Conservation (phyloP, 306 rosid genomes). For the Vigna nakashimae region DNA sequence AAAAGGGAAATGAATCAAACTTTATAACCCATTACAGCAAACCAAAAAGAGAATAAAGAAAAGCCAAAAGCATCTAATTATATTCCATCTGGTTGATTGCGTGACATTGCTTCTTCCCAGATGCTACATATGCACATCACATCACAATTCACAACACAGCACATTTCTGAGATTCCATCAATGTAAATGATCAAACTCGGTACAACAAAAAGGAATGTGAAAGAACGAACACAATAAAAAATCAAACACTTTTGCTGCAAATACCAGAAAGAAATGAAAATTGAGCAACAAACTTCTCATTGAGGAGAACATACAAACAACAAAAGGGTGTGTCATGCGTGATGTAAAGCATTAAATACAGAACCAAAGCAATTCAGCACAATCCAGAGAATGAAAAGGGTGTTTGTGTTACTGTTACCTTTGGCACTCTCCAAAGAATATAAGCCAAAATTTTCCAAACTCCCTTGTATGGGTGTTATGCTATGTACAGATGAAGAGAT, state of each 20-base stretch:
- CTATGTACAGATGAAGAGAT: constrained; percentile 52
- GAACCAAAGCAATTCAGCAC: constrained; percentile 5
- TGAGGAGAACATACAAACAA: constrained; percentile 7
- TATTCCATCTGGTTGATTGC: constrained; percentile 55
- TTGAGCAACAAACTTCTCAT: constrained; percentile 24
- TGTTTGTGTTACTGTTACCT: constrained; percentile 42
- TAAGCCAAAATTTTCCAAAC: constrained; percentile 46
- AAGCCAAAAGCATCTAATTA: constrained; percentile 37
- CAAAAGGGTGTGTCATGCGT: constrained; percentile 17
- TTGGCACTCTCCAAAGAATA: constrained; percentile 46
- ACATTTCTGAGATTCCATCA: constrained; percentile 35
- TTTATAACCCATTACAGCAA: constrained; percentile 45
- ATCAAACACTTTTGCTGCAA: not conserved
- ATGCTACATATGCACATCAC: constrained; percentile 37
- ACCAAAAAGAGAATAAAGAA: constrained; percentile 23
- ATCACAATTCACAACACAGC: constrained; percentile 10
- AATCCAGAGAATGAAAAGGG: constrained; percentile 34
- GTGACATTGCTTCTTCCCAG: constrained; percentile 44
- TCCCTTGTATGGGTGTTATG: constrained; percentile 41
- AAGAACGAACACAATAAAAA: constrained; percentile 15
- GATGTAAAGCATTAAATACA: constrained; percentile 1
- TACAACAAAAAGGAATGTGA: not conserved
- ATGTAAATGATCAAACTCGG: constrained; percentile 44
- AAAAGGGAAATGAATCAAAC: constrained; percentile 55
- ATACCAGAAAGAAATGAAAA: constrained; percentile 5